Evolutionary conservation across 148 eudicot species (phyloP), one percentile per base, ranked within the genome.

Genomic region (Camellia sinensis): DNA sequence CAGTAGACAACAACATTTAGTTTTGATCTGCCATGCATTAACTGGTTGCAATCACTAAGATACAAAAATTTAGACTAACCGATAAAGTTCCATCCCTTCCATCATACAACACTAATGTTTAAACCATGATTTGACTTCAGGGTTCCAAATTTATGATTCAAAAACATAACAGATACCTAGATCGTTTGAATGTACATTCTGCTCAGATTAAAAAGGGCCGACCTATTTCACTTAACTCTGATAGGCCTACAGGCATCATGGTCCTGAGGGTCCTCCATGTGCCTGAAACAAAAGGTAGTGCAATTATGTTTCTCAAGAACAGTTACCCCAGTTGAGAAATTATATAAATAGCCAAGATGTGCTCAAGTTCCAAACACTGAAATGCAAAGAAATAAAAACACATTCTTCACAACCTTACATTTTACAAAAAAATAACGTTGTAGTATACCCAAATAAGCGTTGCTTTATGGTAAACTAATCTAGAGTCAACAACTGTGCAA

Each of bases 321-420:
- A 71, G 46, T 19, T 71, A 29, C 15, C 74, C 74, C 74, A n/a
- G 37, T 71, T 19, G 74, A 45, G 74, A 22, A 52, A 10, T 46
- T 7, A 46, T 8, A 71, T 2, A 71, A 45, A 46, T 19, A 45
- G 74, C 14, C 9, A 67, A 17, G 71, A 67, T 2, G 45, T 71
- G 56, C 3, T 71, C 29, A 15, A 48, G 8, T 46, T 48, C 37
- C 15, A 71, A 3, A 17, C 17, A n/a, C 0, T 0, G 5, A 41
- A 22, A 46, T 5, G 4, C 7, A 29, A 11, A 64, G 5, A 45
- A 62, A 5, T 21, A 9, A 62, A 50, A 76, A 21, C 56, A 46
- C 21, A 76, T 45, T 46, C 6, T 77, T 48, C 15, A 43, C 41
- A 52, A 69, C 14, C n/a, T 44, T 4, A 44, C 73, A 44, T 17